These are phyloP conservation scores for Priceomyces fermenticarens DNA, from an alignment of 805 yeast species.

Conservation along the genomic window DNA sequence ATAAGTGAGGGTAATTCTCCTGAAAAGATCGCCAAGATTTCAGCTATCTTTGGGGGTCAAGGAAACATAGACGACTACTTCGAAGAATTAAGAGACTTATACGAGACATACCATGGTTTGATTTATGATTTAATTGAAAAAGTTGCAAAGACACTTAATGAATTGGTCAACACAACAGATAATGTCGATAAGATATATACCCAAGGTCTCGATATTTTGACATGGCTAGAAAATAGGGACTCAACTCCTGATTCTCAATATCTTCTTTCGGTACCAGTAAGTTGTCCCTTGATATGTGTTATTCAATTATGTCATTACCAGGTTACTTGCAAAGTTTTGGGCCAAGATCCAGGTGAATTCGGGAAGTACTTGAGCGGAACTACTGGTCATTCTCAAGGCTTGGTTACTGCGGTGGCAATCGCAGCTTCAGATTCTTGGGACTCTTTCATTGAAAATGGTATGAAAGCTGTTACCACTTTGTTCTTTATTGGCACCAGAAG, in stretches of 20 bases:
- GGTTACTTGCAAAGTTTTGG: conserved; percentile 79
- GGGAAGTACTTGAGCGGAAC: conserved; percentile 67
- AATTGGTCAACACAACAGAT: conserved; percentile 65
- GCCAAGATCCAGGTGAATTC: conserved; percentile 86
- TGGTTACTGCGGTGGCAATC: conserved; percentile 89
- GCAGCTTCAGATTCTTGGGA: conserved; percentile 83
- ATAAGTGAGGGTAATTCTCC: conserved; percentile 26
- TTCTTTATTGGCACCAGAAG: conserved; percentile 94
- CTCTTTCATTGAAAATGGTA: conserved; percentile 65
- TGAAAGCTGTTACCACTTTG: conserved; percentile 77
- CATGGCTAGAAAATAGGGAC: conserved; percentile 84
- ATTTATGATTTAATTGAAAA: conserved; percentile 64
- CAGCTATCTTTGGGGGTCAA: conserved; percentile 97
- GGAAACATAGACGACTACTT: conserved; percentile 98
- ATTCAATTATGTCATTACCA: conserved; percentile 94
- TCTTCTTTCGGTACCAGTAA: conserved; percentile 84
- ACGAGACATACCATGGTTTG: conserved; percentile 72
- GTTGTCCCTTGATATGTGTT: conserved; percentile 96
- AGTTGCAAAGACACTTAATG: conserved; percentile 65
- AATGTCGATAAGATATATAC: conserved; percentile 86
- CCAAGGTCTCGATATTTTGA: conserved; percentile 84
- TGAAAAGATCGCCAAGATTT: conserved; percentile 47
- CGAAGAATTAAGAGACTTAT: conserved; percentile 88
- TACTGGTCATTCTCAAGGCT: conserved; percentile 89
- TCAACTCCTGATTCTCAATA: conserved; percentile 88